These are phyloP conservation scores for Paramecium pentaurelia DNA, from an alignment of 73 alveolate genomes.

Conservation along the genomic window DNA sequence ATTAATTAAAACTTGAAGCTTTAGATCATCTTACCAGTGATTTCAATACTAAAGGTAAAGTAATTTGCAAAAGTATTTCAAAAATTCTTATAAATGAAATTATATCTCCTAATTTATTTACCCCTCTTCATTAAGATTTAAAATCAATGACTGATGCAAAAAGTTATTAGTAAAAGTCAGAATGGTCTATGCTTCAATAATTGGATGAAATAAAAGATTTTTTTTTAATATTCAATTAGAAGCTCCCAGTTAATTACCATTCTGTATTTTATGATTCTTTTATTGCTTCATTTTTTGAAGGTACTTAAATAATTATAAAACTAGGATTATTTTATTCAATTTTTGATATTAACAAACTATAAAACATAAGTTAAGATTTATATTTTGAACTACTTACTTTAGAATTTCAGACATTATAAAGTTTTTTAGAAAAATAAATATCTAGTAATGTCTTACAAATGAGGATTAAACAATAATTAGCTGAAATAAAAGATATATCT, in stretches of 20 bases:
- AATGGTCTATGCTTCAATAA: background rate
- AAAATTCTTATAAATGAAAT: background rate
- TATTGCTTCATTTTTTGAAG: background rate
- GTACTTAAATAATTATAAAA: background rate
- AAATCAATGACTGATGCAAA: background rate
- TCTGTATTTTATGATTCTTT: background rate
- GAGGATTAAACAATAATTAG: background rate
- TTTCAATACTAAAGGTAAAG: background rate
- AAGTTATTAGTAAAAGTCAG: background rate
- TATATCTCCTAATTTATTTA: background rate
- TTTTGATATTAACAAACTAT: background rate
- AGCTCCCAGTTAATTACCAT: background rate
- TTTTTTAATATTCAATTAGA: background rate
- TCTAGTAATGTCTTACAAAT: background rate
- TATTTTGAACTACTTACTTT: background rate
- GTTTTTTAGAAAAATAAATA: background rate
- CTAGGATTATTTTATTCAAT: background rate
- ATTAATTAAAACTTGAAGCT: background rate
- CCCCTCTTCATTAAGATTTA: background rate
- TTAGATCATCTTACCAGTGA: background rate
- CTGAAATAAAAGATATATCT: background rate
- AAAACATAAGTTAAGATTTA: background rate
- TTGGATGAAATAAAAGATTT: background rate
- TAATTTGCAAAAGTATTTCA: background rate
- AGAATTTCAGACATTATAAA: background rate